phyloP scores from a whole-genome alignment of 2,329 filamentous ascomycete genomes.

The Metarhizium humberi region DNA sequence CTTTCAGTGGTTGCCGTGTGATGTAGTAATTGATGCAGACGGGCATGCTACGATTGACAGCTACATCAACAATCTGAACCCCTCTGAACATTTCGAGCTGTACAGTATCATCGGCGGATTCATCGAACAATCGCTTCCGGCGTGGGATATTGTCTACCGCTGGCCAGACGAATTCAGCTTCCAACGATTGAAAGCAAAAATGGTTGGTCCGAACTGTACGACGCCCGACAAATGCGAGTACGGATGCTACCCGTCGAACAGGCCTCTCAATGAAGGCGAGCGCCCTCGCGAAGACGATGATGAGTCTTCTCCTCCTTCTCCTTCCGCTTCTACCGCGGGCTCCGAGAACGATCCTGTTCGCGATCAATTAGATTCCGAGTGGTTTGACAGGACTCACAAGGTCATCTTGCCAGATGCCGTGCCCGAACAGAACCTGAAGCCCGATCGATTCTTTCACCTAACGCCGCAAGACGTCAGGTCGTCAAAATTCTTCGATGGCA shows the following conservation, averaged over 20 bases:
- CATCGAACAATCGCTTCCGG: slow-evolving; percentile 30
- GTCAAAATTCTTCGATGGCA: slow-evolving; percentile 19
- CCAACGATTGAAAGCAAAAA: slow-evolving; percentile 14
- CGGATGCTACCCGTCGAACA: slow-evolving; percentile 8
- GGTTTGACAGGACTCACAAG: not conserved
- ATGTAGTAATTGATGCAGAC: slow-evolving; percentile 31
- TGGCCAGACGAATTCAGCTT: slow-evolving; percentile 19
- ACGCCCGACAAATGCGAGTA: slow-evolving; percentile 11
- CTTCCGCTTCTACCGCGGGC: not conserved
- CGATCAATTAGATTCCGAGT: not conserved
- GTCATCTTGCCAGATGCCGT: not conserved
- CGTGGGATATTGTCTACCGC: slow-evolving; percentile 32
- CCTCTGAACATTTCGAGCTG: slow-evolving; percentile 24
- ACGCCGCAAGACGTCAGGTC: slow-evolving; percentile 6
- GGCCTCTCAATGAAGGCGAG: not conserved
- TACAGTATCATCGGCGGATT: slow-evolving; percentile 33
- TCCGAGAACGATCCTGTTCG: not conserved
- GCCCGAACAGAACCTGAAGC: not conserved
- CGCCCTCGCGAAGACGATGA: not conserved
- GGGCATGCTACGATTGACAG: slow-evolving; percentile 31
- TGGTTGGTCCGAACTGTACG: slow-evolving; percentile 12
- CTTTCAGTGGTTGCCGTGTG: slow-evolving; percentile 41
- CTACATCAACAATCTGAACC: slow-evolving; percentile 47
- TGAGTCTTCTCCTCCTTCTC: not conserved
- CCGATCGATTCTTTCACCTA: not conserved